phyloP scores from a whole-genome alignment of 176 grass and related monocot genomes.

The Eragrostis nindensis region DNA sequence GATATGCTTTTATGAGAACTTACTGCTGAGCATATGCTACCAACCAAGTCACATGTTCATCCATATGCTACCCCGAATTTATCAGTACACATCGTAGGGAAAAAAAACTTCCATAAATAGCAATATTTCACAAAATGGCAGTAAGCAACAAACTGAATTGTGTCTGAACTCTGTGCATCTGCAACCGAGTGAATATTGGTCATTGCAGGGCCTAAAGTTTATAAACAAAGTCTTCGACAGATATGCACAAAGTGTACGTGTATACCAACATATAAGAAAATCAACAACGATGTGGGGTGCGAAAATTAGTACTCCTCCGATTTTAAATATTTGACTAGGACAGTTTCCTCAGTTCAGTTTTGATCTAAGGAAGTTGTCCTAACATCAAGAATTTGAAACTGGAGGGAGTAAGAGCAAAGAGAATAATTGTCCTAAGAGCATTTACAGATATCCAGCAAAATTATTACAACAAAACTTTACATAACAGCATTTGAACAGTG shows the following conservation, averaged over 20 bases:
- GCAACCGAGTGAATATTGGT: not conserved
- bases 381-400: not conserved
- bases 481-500: conserved; percentile 29
- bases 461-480: conserved; percentile 21
- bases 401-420: not conserved
- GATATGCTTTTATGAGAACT: not conserved
- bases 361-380: not conserved
- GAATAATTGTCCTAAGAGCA: not conserved
- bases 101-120: not conserved
- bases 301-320: not conserved
- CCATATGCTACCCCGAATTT: not conserved
- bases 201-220: conserved; percentile 8
- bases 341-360: not conserved
- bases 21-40: not conserved
- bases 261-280: conserved; percentile 11
- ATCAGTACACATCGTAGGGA: not conserved
- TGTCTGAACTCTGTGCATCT: not conserved
- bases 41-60: not conserved
- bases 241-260: not conserved
- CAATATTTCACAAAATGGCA: not conserved
- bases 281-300: not conserved
- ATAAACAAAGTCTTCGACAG: not conserved
- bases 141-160: not conserved
- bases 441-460: conserved; percentile 21
- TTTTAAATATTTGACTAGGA: not conserved